A percentile compares a stretch with the other conserved stretches of the same genome.
These are phyloP conservation scores for Paragyromitra xinjiangensis DNA, from an alignment of 495 filamentous ascomycete genomes.

Conservation along the genomic window DNA sequence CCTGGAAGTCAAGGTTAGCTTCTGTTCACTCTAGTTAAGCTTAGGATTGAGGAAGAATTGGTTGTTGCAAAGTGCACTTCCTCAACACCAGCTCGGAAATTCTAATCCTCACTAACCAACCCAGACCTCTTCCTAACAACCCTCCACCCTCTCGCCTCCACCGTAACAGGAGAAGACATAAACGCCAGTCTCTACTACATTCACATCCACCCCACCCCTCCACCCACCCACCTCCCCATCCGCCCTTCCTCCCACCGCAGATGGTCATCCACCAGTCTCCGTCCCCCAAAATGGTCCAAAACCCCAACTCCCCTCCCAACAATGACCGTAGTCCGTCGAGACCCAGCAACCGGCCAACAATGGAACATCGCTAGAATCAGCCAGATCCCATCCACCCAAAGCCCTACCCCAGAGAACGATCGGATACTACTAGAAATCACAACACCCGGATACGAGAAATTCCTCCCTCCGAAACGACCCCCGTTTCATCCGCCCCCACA, in stretches of 20 bases:
- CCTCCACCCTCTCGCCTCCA: conserved; percentile 75
- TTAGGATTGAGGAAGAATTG: not conserved
- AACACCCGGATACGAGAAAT: conserved; percentile 71
- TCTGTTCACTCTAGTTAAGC: not conserved
- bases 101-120: conserved; percentile 10
- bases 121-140: conserved; percentile 94
- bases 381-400: conserved; percentile 56
- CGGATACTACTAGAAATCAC: conserved; percentile 69
- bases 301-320: conserved; percentile 61
- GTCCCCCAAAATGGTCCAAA: conserved; percentile 38
- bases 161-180: conserved; percentile 86
- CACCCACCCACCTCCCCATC: conserved; percentile 14
- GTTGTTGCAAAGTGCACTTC: not conserved
- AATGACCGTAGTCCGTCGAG: conserved; percentile 89
- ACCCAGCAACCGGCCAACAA: conserved; percentile 78
- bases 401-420: conserved; percentile 56
- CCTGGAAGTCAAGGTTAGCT: conserved; percentile 84
- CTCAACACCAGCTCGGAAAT: not conserved
- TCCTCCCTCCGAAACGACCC: conserved; percentile 58
- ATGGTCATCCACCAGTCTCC: conserved; percentile 40
- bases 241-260: conserved; percentile 38
- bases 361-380: conserved; percentile 85
- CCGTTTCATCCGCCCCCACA: conserved; percentile 34
- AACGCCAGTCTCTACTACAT: conserved; percentile 89
- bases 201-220: conserved; percentile 70